Percentiles rank a stretch among this genome's conserved stretches.
These are phyloP conservation scores for Selaginella moellendorffii DNA, from an alignment of 75 land plant species.

Conservation along the genomic window DNA sequence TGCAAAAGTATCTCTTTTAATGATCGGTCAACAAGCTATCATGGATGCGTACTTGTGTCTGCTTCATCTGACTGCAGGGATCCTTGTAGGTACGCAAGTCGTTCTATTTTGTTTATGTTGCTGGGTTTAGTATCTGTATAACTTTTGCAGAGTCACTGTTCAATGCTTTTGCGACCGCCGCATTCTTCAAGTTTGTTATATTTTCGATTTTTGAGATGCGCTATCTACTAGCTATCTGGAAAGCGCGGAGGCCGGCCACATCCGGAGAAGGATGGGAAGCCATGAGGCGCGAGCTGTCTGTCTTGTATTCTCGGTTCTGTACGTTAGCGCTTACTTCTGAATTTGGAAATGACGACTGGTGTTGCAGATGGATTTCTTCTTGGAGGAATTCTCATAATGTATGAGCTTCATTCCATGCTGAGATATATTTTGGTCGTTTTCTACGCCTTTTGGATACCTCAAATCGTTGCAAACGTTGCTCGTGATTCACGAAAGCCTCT, in stretches of 20 bases:
- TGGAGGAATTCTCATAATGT: conserved; percentile 90
- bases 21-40: conserved; percentile 98
- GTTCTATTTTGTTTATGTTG: background rate
- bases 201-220: conserved; percentile 99
- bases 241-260: conserved; percentile 71
- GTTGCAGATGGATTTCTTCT: conserved; percentile 89
- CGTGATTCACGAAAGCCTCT: conserved; percentile 92
- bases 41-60: conserved; percentile 98
- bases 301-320: conserved; percentile 97
- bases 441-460: conserved; percentile 99
- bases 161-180: conserved; percentile 99
- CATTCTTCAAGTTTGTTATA: conserved; percentile 99
- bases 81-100: conserved; percentile 66
- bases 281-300: conserved; percentile 96
- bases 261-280: conserved; percentile 93
- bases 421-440: conserved; percentile 62
- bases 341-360: background rate
- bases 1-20: conserved; percentile 86
- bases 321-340: conserved; percentile 21
- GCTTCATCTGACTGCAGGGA: conserved; percentile 90
- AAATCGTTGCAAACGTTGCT: conserved; percentile 67
- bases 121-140: background rate
- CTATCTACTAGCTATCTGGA: conserved; percentile 97
- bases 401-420: conserved; percentile 67
- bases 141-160: conserved; percentile 78